Evolutionary conservation across 2,329 filamentous ascomycete genomes (phyloP).

Genomic region (Plenodomus tracheiphilus): DNA sequence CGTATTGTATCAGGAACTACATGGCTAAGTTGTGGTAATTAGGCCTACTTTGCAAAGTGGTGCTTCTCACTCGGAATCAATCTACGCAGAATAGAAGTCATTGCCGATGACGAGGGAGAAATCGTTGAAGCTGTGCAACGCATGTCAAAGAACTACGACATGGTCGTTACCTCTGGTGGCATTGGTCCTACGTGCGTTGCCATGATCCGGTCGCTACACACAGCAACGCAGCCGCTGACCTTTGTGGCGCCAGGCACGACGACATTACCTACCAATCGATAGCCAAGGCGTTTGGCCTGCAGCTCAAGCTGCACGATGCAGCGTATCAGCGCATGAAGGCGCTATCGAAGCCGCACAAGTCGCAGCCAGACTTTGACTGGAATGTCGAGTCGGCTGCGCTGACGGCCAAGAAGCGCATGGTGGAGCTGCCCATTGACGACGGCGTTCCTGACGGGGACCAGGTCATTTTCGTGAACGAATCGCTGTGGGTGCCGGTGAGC

Average conservation of each 20-base stretch:
- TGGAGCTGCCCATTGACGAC: constrained; percentile 78
- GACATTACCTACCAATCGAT: constrained; percentile 97
- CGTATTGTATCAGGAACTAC: not conserved
- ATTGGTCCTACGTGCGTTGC: constrained; percentile 85
- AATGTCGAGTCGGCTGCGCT: constrained; percentile 76
- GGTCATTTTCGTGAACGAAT: constrained; percentile 75
- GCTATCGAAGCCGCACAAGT: constrained; percentile 73
- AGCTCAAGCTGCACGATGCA: constrained; percentile 74
- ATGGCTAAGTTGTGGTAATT: not conserved
- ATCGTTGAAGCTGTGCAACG: constrained; percentile 84
- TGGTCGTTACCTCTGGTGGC: constrained; percentile 92
- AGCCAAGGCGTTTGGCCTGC: constrained; percentile 81
- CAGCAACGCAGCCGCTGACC: constrained; percentile 22
- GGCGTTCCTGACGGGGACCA: constrained; percentile 68
- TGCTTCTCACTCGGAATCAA: constrained; percentile 68
- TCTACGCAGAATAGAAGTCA: constrained; percentile 87
- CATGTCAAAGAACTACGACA: constrained; percentile 89
- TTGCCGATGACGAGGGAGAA: constrained; percentile 87
- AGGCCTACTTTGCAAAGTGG: constrained; percentile 65
- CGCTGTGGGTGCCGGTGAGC: constrained; percentile 87
- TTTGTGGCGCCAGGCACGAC: constrained; percentile 69
- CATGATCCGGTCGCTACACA: constrained; percentile 6
- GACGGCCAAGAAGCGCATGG: constrained; percentile 87
- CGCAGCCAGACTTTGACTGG: constrained; percentile 80
- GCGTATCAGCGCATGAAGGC: constrained; percentile 82